Evolutionary conservation across 768 basidiomycete genomes (phyloP).

Genomic region (Boletus vermiculosoides): DNA sequence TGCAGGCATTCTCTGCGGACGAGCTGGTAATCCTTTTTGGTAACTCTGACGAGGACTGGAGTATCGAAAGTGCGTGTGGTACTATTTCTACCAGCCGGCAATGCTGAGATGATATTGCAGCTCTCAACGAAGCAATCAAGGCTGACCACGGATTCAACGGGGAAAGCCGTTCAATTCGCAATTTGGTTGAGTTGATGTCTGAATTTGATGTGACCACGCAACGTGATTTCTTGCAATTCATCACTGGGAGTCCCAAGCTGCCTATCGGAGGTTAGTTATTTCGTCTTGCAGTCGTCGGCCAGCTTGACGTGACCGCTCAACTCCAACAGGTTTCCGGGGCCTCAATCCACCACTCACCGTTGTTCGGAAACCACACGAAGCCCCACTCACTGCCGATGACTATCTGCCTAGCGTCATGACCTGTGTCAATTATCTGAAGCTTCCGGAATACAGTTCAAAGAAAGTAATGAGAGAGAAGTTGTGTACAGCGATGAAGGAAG

Average conservation of each 20-base stretch:
- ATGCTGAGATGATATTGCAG: constrained; percentile 40
- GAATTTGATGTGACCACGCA: constrained; percentile 71
- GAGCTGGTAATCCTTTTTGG: constrained; percentile 97
- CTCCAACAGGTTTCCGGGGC: constrained; percentile 78
- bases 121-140: constrained; percentile 85
- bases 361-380: constrained; percentile 94
- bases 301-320: neutral
- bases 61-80: constrained; percentile 69
- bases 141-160: constrained; percentile 98
- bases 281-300: neutral
- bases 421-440: constrained; percentile 94
- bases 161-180: constrained; percentile 87
- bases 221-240: constrained; percentile 91
- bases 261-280: constrained; percentile 82
- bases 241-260: constrained; percentile 94
- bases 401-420: constrained; percentile 99
- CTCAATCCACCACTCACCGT: constrained; percentile 93
- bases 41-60: constrained; percentile 98
- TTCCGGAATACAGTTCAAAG: constrained; percentile 93
- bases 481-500: constrained; percentile 84
- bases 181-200: constrained; percentile 84
- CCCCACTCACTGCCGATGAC: constrained; percentile 87
- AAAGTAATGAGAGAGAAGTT: constrained; percentile 83
- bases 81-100: neutral
- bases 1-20: constrained; percentile 90